A percentile compares a stretch with the other conserved stretches of the same genome.
phyloP scores from a whole-genome alignment of 2,329 filamentous ascomycete species.

The Cyphellophora attinorum region DNA sequence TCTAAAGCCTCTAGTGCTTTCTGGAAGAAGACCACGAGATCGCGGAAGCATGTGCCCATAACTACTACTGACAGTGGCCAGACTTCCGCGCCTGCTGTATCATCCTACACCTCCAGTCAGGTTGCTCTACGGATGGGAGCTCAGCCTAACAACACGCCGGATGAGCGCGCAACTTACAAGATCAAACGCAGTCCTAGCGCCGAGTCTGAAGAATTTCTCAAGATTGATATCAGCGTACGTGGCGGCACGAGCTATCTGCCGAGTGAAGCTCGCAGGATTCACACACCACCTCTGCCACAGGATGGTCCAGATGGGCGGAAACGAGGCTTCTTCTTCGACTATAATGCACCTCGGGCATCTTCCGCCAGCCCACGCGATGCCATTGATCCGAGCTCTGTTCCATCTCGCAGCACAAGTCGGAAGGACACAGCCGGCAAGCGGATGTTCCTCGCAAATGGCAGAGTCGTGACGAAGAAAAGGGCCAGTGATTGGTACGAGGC shows the following conservation, averaged over 20 bases:
- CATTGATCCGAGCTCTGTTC: neutral
- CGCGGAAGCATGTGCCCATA: no score
- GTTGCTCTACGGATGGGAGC: conserved; percentile 11
- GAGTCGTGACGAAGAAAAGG: conserved; percentile 4
- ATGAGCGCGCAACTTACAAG: conserved; percentile 17
- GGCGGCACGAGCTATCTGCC: conserved; percentile 19
- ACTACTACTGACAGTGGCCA: no score
- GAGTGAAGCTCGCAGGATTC: conserved; percentile 18
- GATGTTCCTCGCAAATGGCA: neutral
- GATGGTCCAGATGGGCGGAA: conserved; percentile 9
- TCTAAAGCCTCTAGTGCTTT: neutral
- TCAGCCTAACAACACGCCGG: conserved; percentile 16
- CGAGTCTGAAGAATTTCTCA: conserved; percentile 18
- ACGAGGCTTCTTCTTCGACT: conserved; percentile 19
- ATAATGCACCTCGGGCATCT: conserved; percentile 11
- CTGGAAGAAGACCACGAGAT: no score
- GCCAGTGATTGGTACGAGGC: conserved; percentile 16
- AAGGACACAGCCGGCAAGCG: neutral
- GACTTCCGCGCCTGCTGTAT: no score
- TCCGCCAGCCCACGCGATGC: neutral
- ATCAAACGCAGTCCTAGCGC: conserved; percentile 17
- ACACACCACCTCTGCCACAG: conserved; percentile 18
- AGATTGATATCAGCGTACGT: conserved; percentile 18
- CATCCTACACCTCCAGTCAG: conserved; percentile 16
- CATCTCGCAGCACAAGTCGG: neutral